Evolutionary conservation across 2,329 filamentous ascomycete genomes (phyloP).

Genomic region (Fusarium fracticaudum): DNA sequence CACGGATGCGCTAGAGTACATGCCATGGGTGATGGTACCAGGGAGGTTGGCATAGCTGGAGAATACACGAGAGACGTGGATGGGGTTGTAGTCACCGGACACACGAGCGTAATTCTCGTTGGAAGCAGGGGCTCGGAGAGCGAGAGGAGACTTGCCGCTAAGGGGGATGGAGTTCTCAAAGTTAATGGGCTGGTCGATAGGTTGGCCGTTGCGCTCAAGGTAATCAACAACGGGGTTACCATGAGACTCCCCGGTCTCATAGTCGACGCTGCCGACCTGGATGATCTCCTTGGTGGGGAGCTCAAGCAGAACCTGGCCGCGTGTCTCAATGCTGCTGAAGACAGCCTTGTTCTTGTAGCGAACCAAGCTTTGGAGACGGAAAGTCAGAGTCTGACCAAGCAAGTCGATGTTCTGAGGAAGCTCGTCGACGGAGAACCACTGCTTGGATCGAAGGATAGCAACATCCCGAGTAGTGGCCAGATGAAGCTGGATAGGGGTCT

Average conservation of each 20-base stretch:
- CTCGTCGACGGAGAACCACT: conserved; percentile 92
- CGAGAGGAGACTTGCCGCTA: conserved; percentile 88
- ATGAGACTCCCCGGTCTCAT: conserved; percentile 88
- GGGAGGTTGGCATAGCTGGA: conserved; percentile 94
- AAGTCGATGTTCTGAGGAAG: conserved; percentile 79
- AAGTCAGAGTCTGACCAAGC: conserved; percentile 91
- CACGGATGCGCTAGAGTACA: conserved; percentile 98
- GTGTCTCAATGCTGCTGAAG: conserved; percentile 90
- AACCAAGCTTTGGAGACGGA: conserved; percentile 92
- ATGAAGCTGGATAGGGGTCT: conserved; percentile 94
- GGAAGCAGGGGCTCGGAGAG: conserved; percentile 89
- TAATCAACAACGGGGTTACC: conserved; percentile 98
- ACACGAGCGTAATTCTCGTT: conserved; percentile 99
- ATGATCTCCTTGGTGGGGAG: conserved; percentile 97
- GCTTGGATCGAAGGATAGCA: conserved; percentile 92
- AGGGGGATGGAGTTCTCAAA: conserved; percentile 98
- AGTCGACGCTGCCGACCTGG: conserved; percentile 96
- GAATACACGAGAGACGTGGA: conserved; percentile 97
- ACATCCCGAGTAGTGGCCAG: conserved; percentile 90
- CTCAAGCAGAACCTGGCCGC: conserved; percentile 92
- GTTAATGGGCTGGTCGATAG: conserved; percentile 94
- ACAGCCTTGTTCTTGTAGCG: conserved; percentile 95
- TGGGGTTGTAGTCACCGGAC: conserved; percentile 98
- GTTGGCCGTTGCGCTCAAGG: conserved; percentile 87
- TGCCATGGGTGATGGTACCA: conserved; percentile 97